Evolutionary conservation across 345 rosid genomes (phyloP).

Genomic region (Brassica nigra): DNA sequence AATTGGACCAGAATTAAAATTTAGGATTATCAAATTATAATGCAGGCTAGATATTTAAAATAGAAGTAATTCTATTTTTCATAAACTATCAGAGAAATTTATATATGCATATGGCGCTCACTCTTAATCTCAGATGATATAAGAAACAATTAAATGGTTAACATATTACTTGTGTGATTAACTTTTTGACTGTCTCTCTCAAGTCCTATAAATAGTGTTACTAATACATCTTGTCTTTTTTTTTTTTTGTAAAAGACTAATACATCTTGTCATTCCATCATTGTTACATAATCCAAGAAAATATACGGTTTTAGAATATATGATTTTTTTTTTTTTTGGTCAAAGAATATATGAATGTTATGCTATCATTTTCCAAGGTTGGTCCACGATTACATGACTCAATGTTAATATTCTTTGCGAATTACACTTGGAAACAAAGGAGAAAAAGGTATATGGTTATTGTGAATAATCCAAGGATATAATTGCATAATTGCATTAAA

Average conservation of each 20-base stretch:
- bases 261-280: constrained; percentile 20
- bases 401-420: constrained; percentile 41
- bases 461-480: constrained; percentile 44
- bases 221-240: constrained; percentile 2
- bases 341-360: constrained; percentile 35
- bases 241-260: no score
- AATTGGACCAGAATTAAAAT: neutral
- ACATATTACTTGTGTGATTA: neutral
- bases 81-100: neutral
- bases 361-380: constrained; percentile 37
- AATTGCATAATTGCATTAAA: constrained; percentile 36
- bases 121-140: constrained; percentile 5
- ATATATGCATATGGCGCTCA: neutral
- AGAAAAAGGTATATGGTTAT: constrained; percentile 35
- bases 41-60: neutral
- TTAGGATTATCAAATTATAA: neutral
- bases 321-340: neutral
- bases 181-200: constrained; percentile 23
- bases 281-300: constrained; percentile 36
- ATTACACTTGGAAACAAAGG: constrained; percentile 36
- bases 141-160: constrained; percentile 18
- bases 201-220: constrained; percentile 36
- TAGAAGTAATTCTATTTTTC: neutral
- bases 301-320: constrained; percentile 26
- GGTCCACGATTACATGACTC: constrained; percentile 42